Percentiles rank a stretch among this genome's conserved stretches.
Evolutionary conservation across 176 grass and related monocot species (phyloP).

Genomic region (Raddia distichophylla): DNA sequence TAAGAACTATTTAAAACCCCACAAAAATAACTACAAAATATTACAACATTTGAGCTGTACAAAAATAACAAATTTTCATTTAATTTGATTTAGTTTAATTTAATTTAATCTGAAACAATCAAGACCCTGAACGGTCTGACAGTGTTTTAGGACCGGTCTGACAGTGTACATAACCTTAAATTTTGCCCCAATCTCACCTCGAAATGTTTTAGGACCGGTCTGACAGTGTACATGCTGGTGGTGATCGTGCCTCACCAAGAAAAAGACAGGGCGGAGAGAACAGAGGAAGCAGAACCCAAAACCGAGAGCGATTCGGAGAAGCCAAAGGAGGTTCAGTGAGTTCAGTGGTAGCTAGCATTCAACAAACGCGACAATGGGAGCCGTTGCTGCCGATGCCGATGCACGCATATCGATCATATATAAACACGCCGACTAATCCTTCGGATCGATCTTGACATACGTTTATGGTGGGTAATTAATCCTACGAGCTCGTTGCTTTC

Average conservation of each 20-base stretch:
- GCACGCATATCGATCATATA: background rate
- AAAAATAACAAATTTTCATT: too few species aligned
- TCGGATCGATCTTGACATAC: background rate
- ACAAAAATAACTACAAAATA: too few species aligned
- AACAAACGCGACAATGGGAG: constrained; percentile 33
- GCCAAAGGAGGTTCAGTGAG: too few species aligned
- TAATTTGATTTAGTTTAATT: too few species aligned
- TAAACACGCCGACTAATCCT: background rate
- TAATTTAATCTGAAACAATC: too few species aligned
- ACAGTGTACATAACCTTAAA: too few species aligned
- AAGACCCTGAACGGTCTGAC: too few species aligned
- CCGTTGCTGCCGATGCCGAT: constrained; percentile 40
- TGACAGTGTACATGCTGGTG: background rate
- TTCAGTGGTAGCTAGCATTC: background rate
- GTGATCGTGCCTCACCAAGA: background rate
- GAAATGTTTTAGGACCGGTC: too few species aligned
- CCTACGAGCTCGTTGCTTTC: background rate
- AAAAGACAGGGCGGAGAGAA: constrained; percentile 5
- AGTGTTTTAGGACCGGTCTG: too few species aligned
- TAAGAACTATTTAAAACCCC: too few species aligned
- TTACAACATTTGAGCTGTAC: too few species aligned
- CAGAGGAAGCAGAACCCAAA: constrained; percentile 23
- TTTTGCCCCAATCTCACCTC: too few species aligned
- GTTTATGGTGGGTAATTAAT: background rate
- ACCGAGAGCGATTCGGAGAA: constrained; percentile 11